Conservation (phyloP, 768 basidiomycete genomes). For the Hortiboletus campestris region DNA sequence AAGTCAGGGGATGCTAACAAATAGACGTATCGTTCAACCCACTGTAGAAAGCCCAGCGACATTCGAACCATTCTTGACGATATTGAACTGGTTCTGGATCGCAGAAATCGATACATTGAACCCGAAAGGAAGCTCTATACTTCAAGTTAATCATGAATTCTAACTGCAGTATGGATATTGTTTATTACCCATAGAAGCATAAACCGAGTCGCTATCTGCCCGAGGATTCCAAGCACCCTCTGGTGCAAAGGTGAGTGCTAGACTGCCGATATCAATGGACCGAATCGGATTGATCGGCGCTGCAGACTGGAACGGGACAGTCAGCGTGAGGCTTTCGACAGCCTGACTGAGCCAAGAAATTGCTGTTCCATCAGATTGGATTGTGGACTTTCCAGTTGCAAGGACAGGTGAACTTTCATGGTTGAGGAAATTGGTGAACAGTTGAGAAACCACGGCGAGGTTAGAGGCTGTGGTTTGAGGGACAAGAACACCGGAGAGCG, state of each 20-base stretch:
- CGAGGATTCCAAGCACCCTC: slow-evolving; percentile 55
- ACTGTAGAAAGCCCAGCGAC: slow-evolving; percentile 65
- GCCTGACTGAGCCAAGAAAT: slow-evolving; percentile 70
- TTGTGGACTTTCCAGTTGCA: slow-evolving; percentile 58
- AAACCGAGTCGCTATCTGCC: slow-evolving; percentile 56
- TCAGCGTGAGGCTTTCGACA: slow-evolving; percentile 52
- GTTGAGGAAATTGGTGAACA: slow-evolving; percentile 75
- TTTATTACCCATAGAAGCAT: slow-evolving; percentile 52
- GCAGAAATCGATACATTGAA: slow-evolving; percentile 56
- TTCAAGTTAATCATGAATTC: slow-evolving; percentile 1
- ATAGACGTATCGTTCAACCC: neutral
- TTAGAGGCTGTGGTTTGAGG: slow-evolving; percentile 46
- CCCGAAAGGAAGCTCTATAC: slow-evolving; percentile 66
- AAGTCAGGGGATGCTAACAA: neutral
- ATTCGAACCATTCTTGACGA: slow-evolving; percentile 48
- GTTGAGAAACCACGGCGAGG: slow-evolving; percentile 50
- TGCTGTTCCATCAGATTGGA: slow-evolving; percentile 51
- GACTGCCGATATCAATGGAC: slow-evolving; percentile 58
- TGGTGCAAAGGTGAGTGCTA: slow-evolving; percentile 56
- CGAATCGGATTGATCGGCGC: slow-evolving; percentile 60
- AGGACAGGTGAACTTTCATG: slow-evolving; percentile 55
- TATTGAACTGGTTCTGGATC: slow-evolving; percentile 65
- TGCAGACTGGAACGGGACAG: slow-evolving; percentile 57
- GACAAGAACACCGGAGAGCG: slow-evolving; percentile 54
- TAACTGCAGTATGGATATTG: neutral